Percentiles rank a stretch among this genome's conserved stretches.
Conservation (phyloP, 768 basidiomycete genomes). For the Collybia sordida region DNA sequence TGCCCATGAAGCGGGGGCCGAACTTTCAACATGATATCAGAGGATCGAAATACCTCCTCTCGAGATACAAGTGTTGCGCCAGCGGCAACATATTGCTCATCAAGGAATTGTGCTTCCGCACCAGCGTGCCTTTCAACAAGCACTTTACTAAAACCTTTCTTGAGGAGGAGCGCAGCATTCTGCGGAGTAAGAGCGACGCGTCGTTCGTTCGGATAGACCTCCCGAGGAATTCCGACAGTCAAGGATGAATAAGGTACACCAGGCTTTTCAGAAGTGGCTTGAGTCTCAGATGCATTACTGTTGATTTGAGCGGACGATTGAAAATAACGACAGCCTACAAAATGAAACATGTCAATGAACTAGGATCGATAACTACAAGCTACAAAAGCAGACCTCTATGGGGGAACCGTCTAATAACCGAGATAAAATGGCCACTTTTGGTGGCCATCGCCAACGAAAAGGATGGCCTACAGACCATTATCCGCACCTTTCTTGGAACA, state of each 20-base stretch:
- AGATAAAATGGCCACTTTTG: conserved; percentile 18
- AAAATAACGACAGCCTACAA: conserved; percentile 30
- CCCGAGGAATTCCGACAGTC: conserved; percentile 74
- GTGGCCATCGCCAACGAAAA: conserved; percentile 24
- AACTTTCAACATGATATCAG: conserved; percentile 87
- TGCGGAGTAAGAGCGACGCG: conserved; percentile 82
- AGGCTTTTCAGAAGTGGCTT: conserved; percentile 24
- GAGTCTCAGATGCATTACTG: conserved; percentile 18
- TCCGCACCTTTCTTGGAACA: conserved; percentile 12
- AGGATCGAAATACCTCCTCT: conserved; percentile 62
- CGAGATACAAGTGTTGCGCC: conserved; percentile 77
- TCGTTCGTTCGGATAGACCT: conserved; percentile 75
- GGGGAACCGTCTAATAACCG: conserved; percentile 1
- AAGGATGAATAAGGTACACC: conserved; percentile 68
- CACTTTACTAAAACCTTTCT: conserved; percentile 79
- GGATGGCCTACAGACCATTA: conserved; percentile 31
- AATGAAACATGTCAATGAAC: not conserved
- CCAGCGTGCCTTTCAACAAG: conserved; percentile 77
- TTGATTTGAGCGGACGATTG: conserved; percentile 24
- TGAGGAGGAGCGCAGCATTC: conserved; percentile 70
- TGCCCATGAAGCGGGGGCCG: conserved; percentile 66
- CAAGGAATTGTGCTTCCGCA: conserved; percentile 70
- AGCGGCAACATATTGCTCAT: conserved; percentile 76
- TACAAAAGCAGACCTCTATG: conserved; percentile 14
- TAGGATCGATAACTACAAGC: conserved; percentile 3